Evolutionary conservation across 2,329 filamentous ascomycete genomes (phyloP), one percentile per base, ranked within the genome.

Genomic region (Fonsecaea erecta): DNA sequence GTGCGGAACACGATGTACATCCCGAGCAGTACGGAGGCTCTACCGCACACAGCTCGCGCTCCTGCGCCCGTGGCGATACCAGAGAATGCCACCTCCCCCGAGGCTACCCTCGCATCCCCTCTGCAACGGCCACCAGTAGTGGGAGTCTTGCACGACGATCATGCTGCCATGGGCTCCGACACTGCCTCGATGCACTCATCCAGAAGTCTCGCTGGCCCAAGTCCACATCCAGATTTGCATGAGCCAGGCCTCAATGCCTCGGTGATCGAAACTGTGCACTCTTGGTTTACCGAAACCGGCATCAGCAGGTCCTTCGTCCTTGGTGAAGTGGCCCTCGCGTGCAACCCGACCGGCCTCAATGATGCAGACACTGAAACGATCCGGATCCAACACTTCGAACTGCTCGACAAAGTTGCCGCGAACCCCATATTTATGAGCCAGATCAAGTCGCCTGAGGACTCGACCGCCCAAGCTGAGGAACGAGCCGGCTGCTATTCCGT

Each of bases 141-240:
- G 75, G 86, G 46, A 80, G 83, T 43, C 80, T 84, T 2, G 78
- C 90, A 48, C 24, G 83, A 88, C 7, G 87, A 92, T 16, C 88
- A 91, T 75, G 80, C 52, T 37, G 43, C 43, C 24, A 84, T 59
- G 83, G 85, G 80, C 74, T 96, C 93, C 0, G 95, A 99, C 76
- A 93, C 91, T 2, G 92, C 94, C 62, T 98, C 95, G 0, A 90
- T 98, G 66, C 89, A 93, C 55, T 99, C 95, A 2, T 90, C 90
- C 1, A 91, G 92, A 69, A 87, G 83, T 70, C 87, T 88, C 52
- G 80, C 89, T 51, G 84, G 84, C 3, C 86, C 90, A n/a, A 81
- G 87, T 58, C 89, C 88, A 73, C 95, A 99, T 75, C 89, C 92
- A 0, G 93, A 97, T 18, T 83, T 96, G 78, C 85, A 89, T 60